Conservation (phyloP, 352 stramenopile genomes). For the Phytophthora foliorum region DNA sequence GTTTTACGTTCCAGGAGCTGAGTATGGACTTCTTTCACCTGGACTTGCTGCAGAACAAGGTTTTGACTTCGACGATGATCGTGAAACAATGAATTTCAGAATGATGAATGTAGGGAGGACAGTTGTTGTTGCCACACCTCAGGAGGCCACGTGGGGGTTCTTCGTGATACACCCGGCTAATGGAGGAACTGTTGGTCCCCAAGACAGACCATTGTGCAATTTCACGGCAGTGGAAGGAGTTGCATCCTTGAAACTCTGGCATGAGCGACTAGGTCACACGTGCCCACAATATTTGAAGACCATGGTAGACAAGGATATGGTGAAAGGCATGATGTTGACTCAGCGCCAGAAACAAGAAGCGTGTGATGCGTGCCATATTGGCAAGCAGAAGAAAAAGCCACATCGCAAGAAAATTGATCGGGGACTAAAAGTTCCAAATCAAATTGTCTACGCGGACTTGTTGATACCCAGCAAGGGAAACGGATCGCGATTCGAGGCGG, state of each 20-base stretch:
- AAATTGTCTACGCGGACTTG: constrained; percentile 3
- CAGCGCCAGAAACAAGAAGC: neutral
- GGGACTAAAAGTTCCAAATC: neutral
- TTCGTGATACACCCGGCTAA: constrained; percentile 1
- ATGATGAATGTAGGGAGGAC: too few relatives aligned
- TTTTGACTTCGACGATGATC: constrained; percentile 2
- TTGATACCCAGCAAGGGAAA: constrained; percentile 12
- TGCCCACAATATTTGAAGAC: constrained; percentile 12
- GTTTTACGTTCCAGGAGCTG: neutral
- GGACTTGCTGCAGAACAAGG: constrained; percentile 7
- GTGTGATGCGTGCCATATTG: constrained; percentile 16
- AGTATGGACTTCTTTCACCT: constrained; percentile 10
- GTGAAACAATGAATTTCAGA: neutral
- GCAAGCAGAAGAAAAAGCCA: constrained; percentile 5
- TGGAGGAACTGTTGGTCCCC: too few relatives aligned
- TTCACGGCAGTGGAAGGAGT: constrained; percentile 5
- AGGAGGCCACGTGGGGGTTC: constrained; percentile 10
- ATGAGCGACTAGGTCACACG: constrained; percentile 15
- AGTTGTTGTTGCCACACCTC: too few relatives aligned
- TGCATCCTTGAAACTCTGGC: constrained; percentile 2
- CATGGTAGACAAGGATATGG: constrained; percentile 7
- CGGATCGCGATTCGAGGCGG: constrained; percentile 4
- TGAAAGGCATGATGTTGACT: constrained; percentile 12
- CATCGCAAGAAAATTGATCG: constrained; percentile 6
- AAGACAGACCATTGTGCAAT: too few relatives aligned